These are phyloP conservation scores for Linum lewisii DNA, from an alignment of 345 rosid species.

Conservation along the genomic window DNA sequence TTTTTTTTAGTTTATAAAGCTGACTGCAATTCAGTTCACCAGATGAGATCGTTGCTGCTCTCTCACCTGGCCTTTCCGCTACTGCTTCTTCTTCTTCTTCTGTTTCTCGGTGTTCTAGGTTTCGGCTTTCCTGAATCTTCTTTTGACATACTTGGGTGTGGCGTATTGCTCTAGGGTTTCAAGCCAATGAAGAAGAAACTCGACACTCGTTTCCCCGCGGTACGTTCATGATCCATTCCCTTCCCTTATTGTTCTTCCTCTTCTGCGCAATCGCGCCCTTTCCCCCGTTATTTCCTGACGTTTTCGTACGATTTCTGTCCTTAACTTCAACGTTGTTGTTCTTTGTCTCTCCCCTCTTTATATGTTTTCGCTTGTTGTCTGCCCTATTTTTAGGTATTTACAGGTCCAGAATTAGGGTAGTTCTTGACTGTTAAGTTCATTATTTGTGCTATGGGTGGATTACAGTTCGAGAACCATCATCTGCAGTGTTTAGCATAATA, in stretches of 20 bases:
- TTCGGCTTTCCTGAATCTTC: not conserved
- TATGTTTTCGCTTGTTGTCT: too few species aligned
- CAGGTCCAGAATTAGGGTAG: too few species aligned
- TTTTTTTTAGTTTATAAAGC: not conserved
- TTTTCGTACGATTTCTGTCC: not conserved
- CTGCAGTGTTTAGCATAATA: too few species aligned
- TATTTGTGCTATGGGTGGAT: too few species aligned
- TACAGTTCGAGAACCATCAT: too few species aligned
- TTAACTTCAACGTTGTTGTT: too few species aligned
- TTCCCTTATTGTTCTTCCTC: not conserved
- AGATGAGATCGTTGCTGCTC: not conserved
- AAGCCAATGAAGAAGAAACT: slow-evolving; percentile 34
- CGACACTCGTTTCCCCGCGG: slow-evolving; percentile 37
- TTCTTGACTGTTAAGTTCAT: too few species aligned
- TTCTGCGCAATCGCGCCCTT: too few species aligned
- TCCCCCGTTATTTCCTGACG: too few species aligned
- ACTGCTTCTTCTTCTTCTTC: not conserved
- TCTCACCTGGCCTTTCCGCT: not conserved
- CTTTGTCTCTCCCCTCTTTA: too few species aligned
- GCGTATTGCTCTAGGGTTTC: not conserved
- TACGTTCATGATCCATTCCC: slow-evolving; percentile 2
- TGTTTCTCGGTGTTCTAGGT: not conserved
- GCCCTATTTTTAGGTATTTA: too few species aligned
- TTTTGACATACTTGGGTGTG: too few species aligned
- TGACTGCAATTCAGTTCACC: not conserved